phyloP scores from a whole-genome alignment of 2,329 filamentous ascomycete species.

The Cytospora paraplurivora region DNA sequence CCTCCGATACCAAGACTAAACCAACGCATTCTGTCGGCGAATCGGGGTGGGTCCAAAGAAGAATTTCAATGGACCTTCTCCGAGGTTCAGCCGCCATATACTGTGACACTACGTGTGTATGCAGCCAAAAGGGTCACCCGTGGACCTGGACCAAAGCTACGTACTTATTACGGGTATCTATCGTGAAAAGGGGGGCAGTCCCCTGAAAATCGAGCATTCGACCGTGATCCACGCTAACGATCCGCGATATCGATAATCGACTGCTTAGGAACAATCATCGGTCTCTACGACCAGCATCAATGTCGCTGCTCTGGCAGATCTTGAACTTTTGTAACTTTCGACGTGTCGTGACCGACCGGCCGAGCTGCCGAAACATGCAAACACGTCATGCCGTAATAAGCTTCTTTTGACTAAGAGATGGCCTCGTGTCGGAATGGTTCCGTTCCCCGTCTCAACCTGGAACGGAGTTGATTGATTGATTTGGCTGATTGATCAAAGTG shows the following conservation, averaged over 20 bases:
- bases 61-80: not conserved
- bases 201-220: not conserved
- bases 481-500: not conserved
- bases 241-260: not conserved
- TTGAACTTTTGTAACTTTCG: no score
- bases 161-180: not conserved
- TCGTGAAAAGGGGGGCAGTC: not conserved
- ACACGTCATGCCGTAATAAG: slow-evolving; percentile 3
- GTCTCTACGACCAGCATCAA: no score
- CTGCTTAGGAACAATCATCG: not conserved
- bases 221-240: not conserved
- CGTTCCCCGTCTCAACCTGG: not conserved
- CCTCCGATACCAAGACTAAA: not conserved
- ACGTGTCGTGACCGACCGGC: not conserved
- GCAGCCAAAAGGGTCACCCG: not conserved
- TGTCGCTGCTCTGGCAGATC: no score
- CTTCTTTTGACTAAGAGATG: not conserved
- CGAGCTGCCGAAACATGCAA: slow-evolving; percentile 2
- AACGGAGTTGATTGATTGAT: not conserved
- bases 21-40: not conserved
- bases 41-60: not conserved
- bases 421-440: not conserved
- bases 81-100: not conserved
- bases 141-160: not conserved
- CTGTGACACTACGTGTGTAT: not conserved